Evolutionary conservation across 129 eudicot genomes (phyloP), one percentile per base, ranked within the genome.

Genomic region (Oenanthe sinensis): DNA sequence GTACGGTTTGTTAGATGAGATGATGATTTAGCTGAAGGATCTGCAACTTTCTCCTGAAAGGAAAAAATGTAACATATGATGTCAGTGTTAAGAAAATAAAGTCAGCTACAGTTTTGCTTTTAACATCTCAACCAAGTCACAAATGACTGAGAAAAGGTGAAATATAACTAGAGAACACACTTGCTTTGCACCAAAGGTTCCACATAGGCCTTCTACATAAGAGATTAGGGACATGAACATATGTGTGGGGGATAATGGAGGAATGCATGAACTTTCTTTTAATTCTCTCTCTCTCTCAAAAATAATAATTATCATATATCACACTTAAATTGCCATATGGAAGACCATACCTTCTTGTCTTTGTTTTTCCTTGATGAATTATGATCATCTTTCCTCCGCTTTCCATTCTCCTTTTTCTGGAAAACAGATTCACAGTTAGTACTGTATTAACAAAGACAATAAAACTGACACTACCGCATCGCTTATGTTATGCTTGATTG

Each of bases 391-490:
- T 95, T 95, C 85, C 97, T 87, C 83, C 99, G 86, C 91, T 95
- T 95, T 78, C 96, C 93, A 72, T 87, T 88, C 83, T 95, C 99
- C 87, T 95, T 95, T 85, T 89, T 95, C 97, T 92, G 92, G 45
- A 86, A 84, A 84, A 55, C 50, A 70, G 55, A 75, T 5, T 74
- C 4, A 12, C 49, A 74, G 14, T 74, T 24, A 46, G 60, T 26
- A 67, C 22, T 19, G 3, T 8, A 67, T 30, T 67, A 67, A 67
- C 0, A 67, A 67, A 67, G 39, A 65, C 39, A 30, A 4, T 65
- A 11, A 65, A 28, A 63, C 71, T 26, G 17, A 30, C 40, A 65
- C 72, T 43, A 67, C 22, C 20, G 1, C 39, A 67, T 33, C 19
- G 2, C 8, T 67, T 67, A 30, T 28, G 72, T 33, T 60, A 22